A percentile compares a stretch with the other conserved stretches of the same genome.
phyloP scores from a whole-genome alignment of 192 early-diverging fungal genomes.

The Coemansia sp. region DNA sequence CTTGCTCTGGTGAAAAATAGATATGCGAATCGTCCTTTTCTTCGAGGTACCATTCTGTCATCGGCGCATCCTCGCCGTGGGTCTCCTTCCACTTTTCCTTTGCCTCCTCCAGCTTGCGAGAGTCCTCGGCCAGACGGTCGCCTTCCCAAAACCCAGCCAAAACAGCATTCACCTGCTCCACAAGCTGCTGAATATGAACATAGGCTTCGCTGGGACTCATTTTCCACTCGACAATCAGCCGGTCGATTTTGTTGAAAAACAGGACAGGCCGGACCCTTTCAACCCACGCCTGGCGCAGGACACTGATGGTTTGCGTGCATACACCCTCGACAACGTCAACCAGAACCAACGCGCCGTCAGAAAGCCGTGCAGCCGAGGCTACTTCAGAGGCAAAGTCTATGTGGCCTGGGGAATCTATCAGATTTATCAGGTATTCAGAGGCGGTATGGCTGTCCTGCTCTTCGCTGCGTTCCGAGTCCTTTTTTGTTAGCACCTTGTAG shows the following conservation, averaged over 20 bases:
- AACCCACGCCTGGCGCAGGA: slow-evolving; percentile 91
- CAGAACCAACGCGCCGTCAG: slow-evolving; percentile 92
- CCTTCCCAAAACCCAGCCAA: slow-evolving; percentile 92
- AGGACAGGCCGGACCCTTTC: slow-evolving; percentile 92
- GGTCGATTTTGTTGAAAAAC: slow-evolving; percentile 98
- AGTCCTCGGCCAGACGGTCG: slow-evolving; percentile 79
- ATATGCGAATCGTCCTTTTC: slow-evolving; percentile 92
- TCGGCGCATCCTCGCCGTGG: slow-evolving; percentile 58
- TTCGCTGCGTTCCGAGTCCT: not conserved
- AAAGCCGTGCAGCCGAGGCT: slow-evolving; percentile 96
- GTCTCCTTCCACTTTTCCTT: slow-evolving; percentile 55
- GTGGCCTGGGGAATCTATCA: slow-evolving; percentile 98
- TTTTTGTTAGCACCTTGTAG: slow-evolving; percentile 68
- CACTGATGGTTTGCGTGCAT: slow-evolving; percentile 98
- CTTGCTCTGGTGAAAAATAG: slow-evolving; percentile 93
- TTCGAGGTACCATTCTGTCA: slow-evolving; percentile 80
- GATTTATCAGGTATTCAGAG: slow-evolving; percentile 88
- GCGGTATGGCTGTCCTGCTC: not conserved
- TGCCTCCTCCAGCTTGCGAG: slow-evolving; percentile 67
- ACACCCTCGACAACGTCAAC: slow-evolving; percentile 99
- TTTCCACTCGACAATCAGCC: slow-evolving; percentile 91
- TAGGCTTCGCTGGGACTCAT: slow-evolving; percentile 93
- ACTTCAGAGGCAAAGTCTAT: slow-evolving; percentile 99
- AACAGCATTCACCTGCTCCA: slow-evolving; percentile 97
- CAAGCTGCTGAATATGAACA: slow-evolving; percentile 86